Conservation (phyloP, 352 stramenopile species). For the Globisporangium camurandrum region DNA sequence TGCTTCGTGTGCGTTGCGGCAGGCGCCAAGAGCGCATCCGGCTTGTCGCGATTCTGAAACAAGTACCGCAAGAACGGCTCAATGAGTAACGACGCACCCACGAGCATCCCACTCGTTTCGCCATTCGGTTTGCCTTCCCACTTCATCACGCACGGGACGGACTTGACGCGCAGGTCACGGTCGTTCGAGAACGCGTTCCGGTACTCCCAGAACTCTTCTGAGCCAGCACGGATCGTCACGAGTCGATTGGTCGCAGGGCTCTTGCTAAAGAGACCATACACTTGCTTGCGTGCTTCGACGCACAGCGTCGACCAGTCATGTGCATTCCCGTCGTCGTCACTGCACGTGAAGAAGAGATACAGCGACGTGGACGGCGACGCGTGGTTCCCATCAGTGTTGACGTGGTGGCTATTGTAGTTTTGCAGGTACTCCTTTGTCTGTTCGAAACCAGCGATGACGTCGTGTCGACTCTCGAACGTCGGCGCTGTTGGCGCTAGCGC, state of each 20-base stretch:
- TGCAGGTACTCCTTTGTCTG: constrained; percentile 39
- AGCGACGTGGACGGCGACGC: constrained; percentile 16
- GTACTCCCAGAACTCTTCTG: constrained; percentile 42
- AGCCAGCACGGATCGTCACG: constrained; percentile 46
- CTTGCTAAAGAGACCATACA: constrained; percentile 51
- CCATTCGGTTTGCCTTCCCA: constrained; percentile 46
- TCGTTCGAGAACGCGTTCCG: constrained; percentile 53
- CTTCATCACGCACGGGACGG: constrained; percentile 48
- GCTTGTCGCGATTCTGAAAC: constrained; percentile 47
- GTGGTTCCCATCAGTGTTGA: too few species aligned
- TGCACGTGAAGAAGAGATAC: constrained; percentile 71
- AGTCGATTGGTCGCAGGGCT: constrained; percentile 43
- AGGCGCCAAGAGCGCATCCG: constrained; percentile 31
- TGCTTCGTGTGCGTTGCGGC: constrained; percentile 37
- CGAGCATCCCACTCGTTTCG: constrained; percentile 47
- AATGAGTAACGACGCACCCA: constrained; percentile 38
- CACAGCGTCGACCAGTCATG: constrained; percentile 51
- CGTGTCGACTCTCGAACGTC: constrained; percentile 35
- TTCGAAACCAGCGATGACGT: constrained; percentile 38
- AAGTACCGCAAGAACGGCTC: constrained; percentile 54
- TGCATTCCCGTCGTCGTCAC: constrained; percentile 28
- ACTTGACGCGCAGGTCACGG: constrained; percentile 50
- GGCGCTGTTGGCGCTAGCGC: not conserved
- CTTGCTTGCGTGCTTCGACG: constrained; percentile 27
- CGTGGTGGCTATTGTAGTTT: too few species aligned